Conservation (phyloP, 331 rosid species). For the Acacia pycnantha region DNA sequence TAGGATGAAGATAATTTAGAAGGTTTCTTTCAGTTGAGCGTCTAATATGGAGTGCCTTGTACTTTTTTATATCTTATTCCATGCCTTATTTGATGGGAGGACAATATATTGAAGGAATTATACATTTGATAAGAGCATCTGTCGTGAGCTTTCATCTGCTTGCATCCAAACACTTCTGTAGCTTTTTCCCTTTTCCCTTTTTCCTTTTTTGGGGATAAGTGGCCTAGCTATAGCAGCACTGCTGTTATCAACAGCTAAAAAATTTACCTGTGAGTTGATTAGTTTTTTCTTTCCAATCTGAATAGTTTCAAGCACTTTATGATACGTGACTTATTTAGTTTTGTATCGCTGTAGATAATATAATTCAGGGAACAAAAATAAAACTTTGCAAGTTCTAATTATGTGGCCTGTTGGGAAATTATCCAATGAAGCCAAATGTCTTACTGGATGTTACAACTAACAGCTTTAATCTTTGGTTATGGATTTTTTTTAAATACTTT, state of each 20-base stretch:
- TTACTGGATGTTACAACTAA: not conserved
- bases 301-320: not conserved
- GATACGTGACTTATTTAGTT: not conserved
- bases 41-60: slow-evolving; percentile 4
- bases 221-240: not conserved
- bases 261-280: not conserved
- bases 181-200: not conserved
- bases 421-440: no score
- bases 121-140: not conserved
- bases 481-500: not conserved
- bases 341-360: not conserved
- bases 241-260: not conserved
- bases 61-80: not conserved
- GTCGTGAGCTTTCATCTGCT: not conserved
- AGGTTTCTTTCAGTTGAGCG: not conserved
- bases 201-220: not conserved
- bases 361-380: not conserved
- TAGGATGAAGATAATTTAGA: not conserved
- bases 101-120: not conserved
- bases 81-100: slow-evolving; percentile 16
- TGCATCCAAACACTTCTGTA: not conserved
- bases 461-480: not conserved
- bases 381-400: not conserved
- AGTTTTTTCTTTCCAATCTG: not conserved
- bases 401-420: not conserved